A percentile compares a stretch with the other conserved stretches of the same genome.
phyloP scores from a whole-genome alignment of 148 eudicot genomes.

The Heliosperma pusillum region DNA sequence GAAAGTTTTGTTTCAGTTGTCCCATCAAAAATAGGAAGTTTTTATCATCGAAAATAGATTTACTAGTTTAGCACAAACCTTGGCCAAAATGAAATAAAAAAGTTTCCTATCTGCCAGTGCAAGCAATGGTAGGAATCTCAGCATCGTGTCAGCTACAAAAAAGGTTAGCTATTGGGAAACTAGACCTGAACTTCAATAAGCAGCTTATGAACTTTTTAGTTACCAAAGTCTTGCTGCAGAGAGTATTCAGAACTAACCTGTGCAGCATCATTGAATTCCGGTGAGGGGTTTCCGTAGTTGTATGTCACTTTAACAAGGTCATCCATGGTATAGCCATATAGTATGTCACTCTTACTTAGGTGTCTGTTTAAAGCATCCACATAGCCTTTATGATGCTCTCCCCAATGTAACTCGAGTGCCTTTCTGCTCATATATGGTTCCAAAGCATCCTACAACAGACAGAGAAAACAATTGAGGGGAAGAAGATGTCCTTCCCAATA shows the following conservation, averaged over 20 bases:
- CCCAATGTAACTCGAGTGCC: conserved; percentile 84
- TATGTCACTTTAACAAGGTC: conserved; percentile 84
- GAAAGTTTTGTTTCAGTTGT: no score
- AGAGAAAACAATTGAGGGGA: conserved; percentile 1
- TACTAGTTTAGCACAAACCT: not conserved
- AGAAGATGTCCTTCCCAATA: no score
- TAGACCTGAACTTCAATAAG: conserved; percentile 7
- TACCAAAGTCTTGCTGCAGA: not conserved
- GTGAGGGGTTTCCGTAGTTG: conserved; percentile 82
- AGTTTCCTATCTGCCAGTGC: no score
- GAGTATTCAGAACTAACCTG: conserved; percentile 49
- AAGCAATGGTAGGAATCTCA: not conserved
- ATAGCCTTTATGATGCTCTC: conserved; percentile 72
- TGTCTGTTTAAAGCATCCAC: conserved; percentile 72
- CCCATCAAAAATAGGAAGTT: no score
- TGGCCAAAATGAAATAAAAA: no score
- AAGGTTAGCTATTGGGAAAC: conserved; percentile 11
- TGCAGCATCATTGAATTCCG: conserved; percentile 90
- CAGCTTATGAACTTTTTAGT: not conserved
- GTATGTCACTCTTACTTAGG: conserved; percentile 57
- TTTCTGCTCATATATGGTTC: conserved; percentile 88
- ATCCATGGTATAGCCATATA: conserved; percentile 83
- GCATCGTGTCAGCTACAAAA: not conserved
- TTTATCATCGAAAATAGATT: no score
- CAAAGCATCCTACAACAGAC: conserved; percentile 65